A percentile compares a stretch with the other conserved stretches of the same genome.
Evolutionary conservation across 2,329 filamentous ascomycete genomes (phyloP).

Genomic region (Colletotrichum sp.): DNA sequence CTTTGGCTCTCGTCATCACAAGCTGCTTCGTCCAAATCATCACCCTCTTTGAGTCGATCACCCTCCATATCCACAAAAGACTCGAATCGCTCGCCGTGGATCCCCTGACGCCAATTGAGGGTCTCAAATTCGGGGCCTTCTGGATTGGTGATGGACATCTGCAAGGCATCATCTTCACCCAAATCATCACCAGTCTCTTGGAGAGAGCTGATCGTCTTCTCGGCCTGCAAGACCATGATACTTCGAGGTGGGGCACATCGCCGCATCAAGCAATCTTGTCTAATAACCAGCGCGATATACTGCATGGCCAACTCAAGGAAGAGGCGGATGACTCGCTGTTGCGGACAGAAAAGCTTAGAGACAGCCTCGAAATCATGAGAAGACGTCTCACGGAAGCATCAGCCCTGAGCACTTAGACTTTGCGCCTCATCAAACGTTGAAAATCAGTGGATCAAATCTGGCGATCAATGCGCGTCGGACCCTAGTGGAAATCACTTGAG

Average conservation of each 20-base stretch:
- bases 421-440: neutral
- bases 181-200: slow-evolving; percentile 21
- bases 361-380: neutral
- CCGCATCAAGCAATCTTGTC: neutral
- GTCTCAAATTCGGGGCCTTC: slow-evolving; percentile 29
- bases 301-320: neutral
- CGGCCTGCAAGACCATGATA: neutral
- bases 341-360: neutral
- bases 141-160: slow-evolving; percentile 27
- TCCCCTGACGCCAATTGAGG: slow-evolving; percentile 19
- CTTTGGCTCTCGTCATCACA: slow-evolving; percentile 32
- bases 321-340: neutral
- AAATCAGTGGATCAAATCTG: neutral
- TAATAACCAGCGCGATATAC: neutral
- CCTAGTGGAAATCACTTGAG: neutral
- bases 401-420: neutral
- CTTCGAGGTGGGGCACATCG: neutral
- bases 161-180: slow-evolving; percentile 32
- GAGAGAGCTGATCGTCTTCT: neutral
- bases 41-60: slow-evolving; percentile 26
- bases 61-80: slow-evolving; percentile 25
- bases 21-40: slow-evolving; percentile 34
- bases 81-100: slow-evolving; percentile 17
- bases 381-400: neutral
- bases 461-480: neutral